phyloP scores from a whole-genome alignment of 2,329 filamentous ascomycete species.

The Ophiostoma quercus region DNA sequence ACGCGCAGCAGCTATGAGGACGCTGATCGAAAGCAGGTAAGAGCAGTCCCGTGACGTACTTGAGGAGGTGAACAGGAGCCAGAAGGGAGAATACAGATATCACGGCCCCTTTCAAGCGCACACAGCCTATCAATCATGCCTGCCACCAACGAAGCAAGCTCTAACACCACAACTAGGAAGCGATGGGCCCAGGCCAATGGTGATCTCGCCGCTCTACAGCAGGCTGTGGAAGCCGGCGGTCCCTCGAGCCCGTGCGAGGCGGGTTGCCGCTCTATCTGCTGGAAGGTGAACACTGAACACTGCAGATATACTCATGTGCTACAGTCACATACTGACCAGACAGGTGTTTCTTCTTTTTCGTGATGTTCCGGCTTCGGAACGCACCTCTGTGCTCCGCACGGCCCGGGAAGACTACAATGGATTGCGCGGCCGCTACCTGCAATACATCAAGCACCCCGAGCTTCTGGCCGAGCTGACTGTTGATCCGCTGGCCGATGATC shows the following conservation, averaged over 20 bases:
- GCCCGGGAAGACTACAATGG: slow-evolving; percentile 69
- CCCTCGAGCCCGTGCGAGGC: slow-evolving; percentile 59
- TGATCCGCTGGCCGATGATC: slow-evolving; percentile 83
- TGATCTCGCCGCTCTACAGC: slow-evolving; percentile 57
- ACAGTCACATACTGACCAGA: not conserved
- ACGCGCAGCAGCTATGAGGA: slow-evolving; percentile 41
- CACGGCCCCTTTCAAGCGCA: not conserved
- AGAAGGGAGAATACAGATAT: not conserved
- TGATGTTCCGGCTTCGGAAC: slow-evolving; percentile 57
- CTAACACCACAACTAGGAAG: slow-evolving; percentile 41
- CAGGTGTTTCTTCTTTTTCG: slow-evolving; percentile 78
- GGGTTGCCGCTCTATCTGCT: slow-evolving; percentile 80
- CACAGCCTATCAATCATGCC: not conserved
- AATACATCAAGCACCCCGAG: slow-evolving; percentile 78
- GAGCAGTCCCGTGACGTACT: slow-evolving; percentile 19
- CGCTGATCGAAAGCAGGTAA: slow-evolving; percentile 51
- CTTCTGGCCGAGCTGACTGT: slow-evolving; percentile 63
- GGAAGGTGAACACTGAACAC: slow-evolving; percentile 63
- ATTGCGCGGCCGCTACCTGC: slow-evolving; percentile 67
- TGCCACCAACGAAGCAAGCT: too few relatives aligned
- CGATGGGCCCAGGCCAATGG: slow-evolving; percentile 63
- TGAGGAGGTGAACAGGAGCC: not conserved
- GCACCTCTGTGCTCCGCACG: slow-evolving; percentile 62
- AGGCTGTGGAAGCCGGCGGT: slow-evolving; percentile 57
- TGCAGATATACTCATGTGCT: not conserved